Base-by-base conservation (phyloP, 1,139 yeast species). In the Geotrichum phurueaensis region DNA sequence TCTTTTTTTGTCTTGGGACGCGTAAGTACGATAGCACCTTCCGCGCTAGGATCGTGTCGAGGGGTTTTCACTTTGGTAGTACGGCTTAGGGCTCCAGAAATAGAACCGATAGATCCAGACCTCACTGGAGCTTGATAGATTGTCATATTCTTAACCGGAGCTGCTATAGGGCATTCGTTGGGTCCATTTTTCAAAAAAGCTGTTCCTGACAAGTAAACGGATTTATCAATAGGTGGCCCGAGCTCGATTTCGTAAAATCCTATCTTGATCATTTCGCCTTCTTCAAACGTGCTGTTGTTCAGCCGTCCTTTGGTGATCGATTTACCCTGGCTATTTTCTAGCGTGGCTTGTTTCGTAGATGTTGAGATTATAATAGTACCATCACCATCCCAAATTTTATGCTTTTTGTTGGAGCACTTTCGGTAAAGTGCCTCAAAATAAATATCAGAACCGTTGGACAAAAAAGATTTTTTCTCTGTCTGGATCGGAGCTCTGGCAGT, bases 371-470 rank as follows among this genome's bases (percentile, higher is more conserved):
- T 64, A 5, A 89, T 77, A 29, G 75, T 73, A 0, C 97, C 98
- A 74, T 94, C 99, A 2, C 96, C 96, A 62, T 90, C 96, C 99
- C 99, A 94, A 0, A 92, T 86, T 71, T 92, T 92, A 72, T 91
- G 85, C 77, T 92, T 91, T 73, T 88, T 89, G 49, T 76, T 79
- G 0, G 94, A 78, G 51, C 78, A 79, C 71, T 89, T 90, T 51
- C 99, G 77, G 82, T 87, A 89, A 66, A 89, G 81, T 1, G 84
- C 84, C 27, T 72, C 66, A 64, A 71, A 81, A 51, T 56, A 60
- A 29, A 50, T 45, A 7, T 53, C 53, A 9, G 48, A 18, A 7
- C 22, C 51, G 23, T 29, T 36, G 2, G 52, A 33, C 1, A 6
- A 29, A 15, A 20, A 2, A 12, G 36, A 4, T 39, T 39, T 39